Evolutionary conservation across 1,284 basidiomycete species (phyloP), one percentile per base, ranked within the genome.

Genomic region (Pseudozyma tsukubaensis): DNA sequence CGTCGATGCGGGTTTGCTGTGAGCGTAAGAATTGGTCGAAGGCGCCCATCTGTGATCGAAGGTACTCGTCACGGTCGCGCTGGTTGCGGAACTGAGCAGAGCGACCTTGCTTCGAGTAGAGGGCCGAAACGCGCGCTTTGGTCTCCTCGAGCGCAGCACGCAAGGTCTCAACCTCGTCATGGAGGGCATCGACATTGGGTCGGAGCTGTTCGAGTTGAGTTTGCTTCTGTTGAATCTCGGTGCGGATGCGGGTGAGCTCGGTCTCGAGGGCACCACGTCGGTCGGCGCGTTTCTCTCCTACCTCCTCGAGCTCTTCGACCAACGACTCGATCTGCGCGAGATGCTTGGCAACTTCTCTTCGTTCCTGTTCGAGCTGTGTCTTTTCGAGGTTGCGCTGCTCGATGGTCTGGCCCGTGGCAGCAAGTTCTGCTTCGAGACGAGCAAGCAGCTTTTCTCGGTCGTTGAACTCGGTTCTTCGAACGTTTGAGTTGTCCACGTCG

Each of bases 401-500:
- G 6, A 92, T 86, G 7, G 87, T 85, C 77, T 94, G 93, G 63
- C 90, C 90, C 3, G 89, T 87, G 53, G 91, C 89, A 0, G 90
- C 89, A 8, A 94, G 91, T 19, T 89, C 87, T 72, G 89, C 89
- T 81, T 94, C 93, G 44, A 94, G 87, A 60, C 69, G 59, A 4
- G 42, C 76, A 3, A 93, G 90, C 68, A 92, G 89, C 78, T 92
- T 91, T 85, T 97, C 93, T 48, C 94, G 88, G 36, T 90, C 89
- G 76, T 91, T 92, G 85, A 90, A 96, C 83, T 92, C 90, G 79
- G 92, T 90, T 47, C 93, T 87, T 37, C 92, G 88, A 62, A 91
- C 86, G 83, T 96, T 97, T 13, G 92, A 91, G 21, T 66, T 89
- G 81, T 97, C 93, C 9, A 94, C 88, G 61, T 97, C 94, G 34